Percentiles rank a stretch among this genome's conserved stretches.
Evolutionary conservation across 805 yeast species (phyloP).

Genomic region (Cyberlindnera xishuangbannaensis): DNA sequence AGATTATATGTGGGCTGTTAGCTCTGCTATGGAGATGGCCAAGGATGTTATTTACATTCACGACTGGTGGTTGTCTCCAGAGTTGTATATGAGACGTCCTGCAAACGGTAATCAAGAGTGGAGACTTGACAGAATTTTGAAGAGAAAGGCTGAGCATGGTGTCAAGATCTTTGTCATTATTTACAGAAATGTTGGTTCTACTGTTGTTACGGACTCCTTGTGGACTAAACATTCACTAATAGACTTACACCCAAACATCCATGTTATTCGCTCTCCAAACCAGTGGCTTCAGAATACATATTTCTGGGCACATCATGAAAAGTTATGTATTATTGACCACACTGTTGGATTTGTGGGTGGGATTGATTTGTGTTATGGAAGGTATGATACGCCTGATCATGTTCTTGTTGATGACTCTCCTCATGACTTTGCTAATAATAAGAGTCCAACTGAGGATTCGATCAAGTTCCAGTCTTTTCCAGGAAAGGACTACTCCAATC

Average conservation of each 20-base stretch:
- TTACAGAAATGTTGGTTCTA: constrained; percentile 89
- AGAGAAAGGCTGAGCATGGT: constrained; percentile 89
- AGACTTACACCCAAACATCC: constrained; percentile 78
- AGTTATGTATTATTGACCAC: constrained; percentile 79
- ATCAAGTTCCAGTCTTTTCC: constrained; percentile 64
- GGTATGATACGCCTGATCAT: constrained; percentile 96
- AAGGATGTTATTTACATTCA: constrained; percentile 89
- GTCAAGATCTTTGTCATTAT: constrained; percentile 89
- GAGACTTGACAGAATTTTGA: constrained; percentile 83
- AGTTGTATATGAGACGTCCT: constrained; percentile 86
- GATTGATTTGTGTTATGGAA: constrained; percentile 89
- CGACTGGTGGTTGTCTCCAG: constrained; percentile 99
- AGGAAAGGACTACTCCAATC: constrained; percentile 96
- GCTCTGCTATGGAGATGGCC: constrained; percentile 89
- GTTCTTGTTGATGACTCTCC: constrained; percentile 71
- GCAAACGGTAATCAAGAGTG: constrained; percentile 93
- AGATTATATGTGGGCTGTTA: constrained; percentile 94
- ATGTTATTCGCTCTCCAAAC: constrained; percentile 90
- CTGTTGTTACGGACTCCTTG: constrained; percentile 88
- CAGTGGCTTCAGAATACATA: constrained; percentile 88
- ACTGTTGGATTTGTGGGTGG: constrained; percentile 92
- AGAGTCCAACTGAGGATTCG: constrained; percentile 37
- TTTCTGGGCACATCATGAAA: constrained; percentile 99
- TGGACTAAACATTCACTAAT: constrained; percentile 93
- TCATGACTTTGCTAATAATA: constrained; percentile 28